Base-by-base conservation (phyloP, 2,329 filamentous ascomycete species). In the Alternaria atra region DNA sequence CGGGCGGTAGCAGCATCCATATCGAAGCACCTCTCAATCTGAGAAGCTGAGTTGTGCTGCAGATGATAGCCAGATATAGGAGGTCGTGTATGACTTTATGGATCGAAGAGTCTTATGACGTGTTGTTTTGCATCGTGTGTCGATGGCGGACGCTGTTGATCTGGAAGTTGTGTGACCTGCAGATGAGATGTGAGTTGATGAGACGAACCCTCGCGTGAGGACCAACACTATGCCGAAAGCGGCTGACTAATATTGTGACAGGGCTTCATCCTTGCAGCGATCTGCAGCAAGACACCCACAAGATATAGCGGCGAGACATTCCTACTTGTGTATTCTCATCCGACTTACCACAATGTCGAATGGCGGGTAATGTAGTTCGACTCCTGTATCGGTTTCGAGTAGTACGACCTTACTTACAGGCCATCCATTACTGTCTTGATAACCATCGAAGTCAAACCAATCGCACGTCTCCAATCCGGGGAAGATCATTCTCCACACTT, bases 401-500 rank as follows among this genome's bases (percentile, higher is more conserved):
- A 73, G 43, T 32, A 75, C 72, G 12, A 76, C 12, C 46, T 76
- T 77, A 15, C 65, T 70, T 52, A 76, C 55, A 9, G 72, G 68
- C 74, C 74, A 77, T 2, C 71, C 74, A 30, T 69, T 73, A 15
- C 63, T 65, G 48, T 76, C 73, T n/a, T 72, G 70, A 50, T 74
- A 75, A 65, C 74, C 74, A 55, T 76, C 74, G 37, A 73, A 76
- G 46, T 77, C 74, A 55, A 71, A 75, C 70, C 72, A 77, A 50
- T 77, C 69, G 46, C 74, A 77, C 7, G 48, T 43, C 8, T 69
- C 66, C 35, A 71, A 50, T 4, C 69, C 73, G 15, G 73, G 69
- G 13, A 68, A 60, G 3, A 69, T 66, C 62, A 75, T 69, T 15
- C 74, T 63, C 67, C 71, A 76, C 0, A 74, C 65, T 29, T 73